Evolutionary conservation across 1,284 basidiomycete species (phyloP).

Genomic region (Vanrija humicola): DNA sequence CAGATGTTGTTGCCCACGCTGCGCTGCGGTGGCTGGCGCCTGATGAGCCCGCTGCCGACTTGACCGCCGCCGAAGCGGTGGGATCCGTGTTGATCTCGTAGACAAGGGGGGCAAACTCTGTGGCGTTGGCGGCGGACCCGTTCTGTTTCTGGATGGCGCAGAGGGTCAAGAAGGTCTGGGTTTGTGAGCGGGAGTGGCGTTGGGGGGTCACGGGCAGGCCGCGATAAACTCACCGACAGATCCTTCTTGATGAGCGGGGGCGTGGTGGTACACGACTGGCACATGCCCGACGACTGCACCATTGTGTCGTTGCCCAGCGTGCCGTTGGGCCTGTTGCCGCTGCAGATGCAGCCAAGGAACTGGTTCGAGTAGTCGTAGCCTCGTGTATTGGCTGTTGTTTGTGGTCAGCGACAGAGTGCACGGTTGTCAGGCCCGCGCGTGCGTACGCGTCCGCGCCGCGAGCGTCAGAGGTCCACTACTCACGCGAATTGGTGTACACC

Average conservation of each 20-base stretch:
- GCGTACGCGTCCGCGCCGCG: no score
- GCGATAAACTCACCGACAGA: conserved; percentile 26
- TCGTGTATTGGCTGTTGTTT: conserved; percentile 14
- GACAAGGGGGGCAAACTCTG: conserved; percentile 22
- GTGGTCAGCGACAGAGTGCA: not conserved
- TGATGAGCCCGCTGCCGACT: not conserved
- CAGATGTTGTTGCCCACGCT: not conserved
- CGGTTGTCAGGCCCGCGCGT: not conserved
- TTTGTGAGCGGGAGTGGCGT: no score
- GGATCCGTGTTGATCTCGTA: conserved; percentile 24
- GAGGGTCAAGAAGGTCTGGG: conserved; percentile 20
- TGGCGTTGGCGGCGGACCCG: conserved; percentile 31
- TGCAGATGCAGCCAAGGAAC: conserved; percentile 36
- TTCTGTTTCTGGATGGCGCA: conserved; percentile 31
- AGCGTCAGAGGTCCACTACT: not conserved
- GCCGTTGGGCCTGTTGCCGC: conserved; percentile 15
- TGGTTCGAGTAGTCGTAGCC: conserved; percentile 30
- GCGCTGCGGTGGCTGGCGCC: not conserved
- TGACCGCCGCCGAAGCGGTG: not conserved
- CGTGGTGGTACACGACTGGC: conserved; percentile 34
- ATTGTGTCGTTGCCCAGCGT: conserved; percentile 25
- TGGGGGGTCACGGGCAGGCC: not conserved
- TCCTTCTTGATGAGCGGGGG: conserved; percentile 27
- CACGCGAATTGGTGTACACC: conserved; percentile 8
- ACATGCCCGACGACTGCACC: conserved; percentile 21